These are phyloP conservation scores for Plasmodium gonderi DNA, from an alignment of 169 alveolate species.

Conservation along the genomic window DNA sequence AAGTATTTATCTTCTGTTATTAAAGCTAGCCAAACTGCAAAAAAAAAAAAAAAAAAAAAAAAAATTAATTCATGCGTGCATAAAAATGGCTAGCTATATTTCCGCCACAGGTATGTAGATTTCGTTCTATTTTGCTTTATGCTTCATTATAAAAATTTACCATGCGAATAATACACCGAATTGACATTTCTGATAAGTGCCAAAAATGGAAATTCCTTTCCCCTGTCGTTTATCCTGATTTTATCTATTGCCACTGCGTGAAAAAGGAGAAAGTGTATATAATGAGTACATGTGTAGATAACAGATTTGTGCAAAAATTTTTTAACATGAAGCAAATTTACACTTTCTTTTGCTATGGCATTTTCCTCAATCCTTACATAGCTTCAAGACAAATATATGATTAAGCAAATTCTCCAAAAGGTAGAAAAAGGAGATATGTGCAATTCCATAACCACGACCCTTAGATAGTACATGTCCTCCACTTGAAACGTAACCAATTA, in stretches of 20 bases:
- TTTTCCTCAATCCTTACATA: slow-evolving; percentile 25
- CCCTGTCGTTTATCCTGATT: slow-evolving; percentile 22
- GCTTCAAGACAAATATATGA: slow-evolving; percentile 36
- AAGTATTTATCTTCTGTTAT: slow-evolving; percentile 59
- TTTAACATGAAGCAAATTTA: no score
- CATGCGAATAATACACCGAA: slow-evolving; percentile 38
- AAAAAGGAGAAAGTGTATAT: neutral
- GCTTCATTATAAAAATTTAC: neutral
- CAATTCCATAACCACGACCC: slow-evolving; percentile 70
- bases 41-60: slow-evolving; percentile 10
- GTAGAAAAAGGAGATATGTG: slow-evolving; percentile 44
- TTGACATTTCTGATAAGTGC: slow-evolving; percentile 44
- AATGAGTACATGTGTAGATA: neutral
- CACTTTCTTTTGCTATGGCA: no score
- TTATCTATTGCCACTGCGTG: slow-evolving; percentile 5
- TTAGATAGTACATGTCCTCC: slow-evolving; percentile 71
- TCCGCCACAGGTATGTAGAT: neutral
- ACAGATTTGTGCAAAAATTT: neutral
- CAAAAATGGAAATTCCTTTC: slow-evolving; percentile 29
- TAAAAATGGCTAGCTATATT: neutral
- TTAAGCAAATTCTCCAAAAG: slow-evolving; percentile 28
- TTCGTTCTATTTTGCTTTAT: no score
- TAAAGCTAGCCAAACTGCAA: slow-evolving; percentile 53
- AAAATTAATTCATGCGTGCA: neutral
- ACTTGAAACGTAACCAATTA: slow-evolving; percentile 71